Percentiles rank a stretch among this genome's conserved stretches.
These are phyloP conservation scores for Chytriomyces sp. DNA, from an alignment of 192 early-diverging fungal genomes.

Conservation along the genomic window DNA sequence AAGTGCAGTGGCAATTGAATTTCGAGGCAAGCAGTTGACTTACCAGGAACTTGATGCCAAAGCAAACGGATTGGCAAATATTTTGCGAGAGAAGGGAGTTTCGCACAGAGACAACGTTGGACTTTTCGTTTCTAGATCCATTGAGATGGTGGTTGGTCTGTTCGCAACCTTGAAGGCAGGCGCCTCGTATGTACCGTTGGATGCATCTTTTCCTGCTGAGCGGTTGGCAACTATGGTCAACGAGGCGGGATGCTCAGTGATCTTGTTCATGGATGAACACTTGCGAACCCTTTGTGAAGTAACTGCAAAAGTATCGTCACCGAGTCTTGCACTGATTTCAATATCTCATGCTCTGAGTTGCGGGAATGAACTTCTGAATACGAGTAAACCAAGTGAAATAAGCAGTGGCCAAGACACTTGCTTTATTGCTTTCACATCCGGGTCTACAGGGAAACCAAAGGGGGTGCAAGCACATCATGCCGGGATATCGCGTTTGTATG, in stretches of 20 bases:
- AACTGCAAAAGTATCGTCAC: not conserved
- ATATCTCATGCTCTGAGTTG: not conserved
- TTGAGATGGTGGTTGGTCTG: slow-evolving; percentile 38
- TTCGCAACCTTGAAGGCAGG: slow-evolving; percentile 42
- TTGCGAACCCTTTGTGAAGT: no score
- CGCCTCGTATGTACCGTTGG: slow-evolving; percentile 40
- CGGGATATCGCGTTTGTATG: slow-evolving; percentile 27
- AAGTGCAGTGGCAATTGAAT: not conserved
- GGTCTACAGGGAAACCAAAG: slow-evolving; percentile 52
- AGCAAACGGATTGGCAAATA: not conserved
- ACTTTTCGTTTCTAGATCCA: slow-evolving; percentile 30
- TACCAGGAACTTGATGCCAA: not conserved
- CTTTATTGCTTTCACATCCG: slow-evolving; percentile 45
- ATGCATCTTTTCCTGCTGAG: slow-evolving; percentile 29
- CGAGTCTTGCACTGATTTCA: not conserved
- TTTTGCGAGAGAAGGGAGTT: slow-evolving; percentile 23
- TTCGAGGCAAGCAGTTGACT: not conserved
- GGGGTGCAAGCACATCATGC: slow-evolving; percentile 42
- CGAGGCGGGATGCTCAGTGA: not conserved
- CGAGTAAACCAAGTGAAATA: not conserved
- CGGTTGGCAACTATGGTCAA: slow-evolving; percentile 41
- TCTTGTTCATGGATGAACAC: slow-evolving; percentile 5
- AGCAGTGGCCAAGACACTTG: not conserved
- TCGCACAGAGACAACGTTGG: slow-evolving; percentile 30
- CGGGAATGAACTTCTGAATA: not conserved